Conservation (phyloP, 73 alveolate species). For the Durusdinium trenchii region DNA sequence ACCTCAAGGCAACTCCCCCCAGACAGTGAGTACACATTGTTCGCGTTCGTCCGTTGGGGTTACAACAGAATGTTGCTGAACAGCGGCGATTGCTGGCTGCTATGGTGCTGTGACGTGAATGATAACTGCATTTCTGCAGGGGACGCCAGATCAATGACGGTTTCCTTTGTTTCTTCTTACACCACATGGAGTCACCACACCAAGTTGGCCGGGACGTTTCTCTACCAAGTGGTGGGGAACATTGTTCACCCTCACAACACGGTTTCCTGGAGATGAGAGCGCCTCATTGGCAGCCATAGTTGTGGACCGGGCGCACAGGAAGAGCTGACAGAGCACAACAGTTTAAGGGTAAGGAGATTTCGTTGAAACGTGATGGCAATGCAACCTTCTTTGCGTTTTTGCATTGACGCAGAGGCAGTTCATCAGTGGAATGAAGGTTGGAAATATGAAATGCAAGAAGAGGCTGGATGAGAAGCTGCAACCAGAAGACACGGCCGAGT, state of each 20-base stretch:
- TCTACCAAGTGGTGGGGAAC: too few species aligned
- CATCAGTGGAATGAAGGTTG: neutral
- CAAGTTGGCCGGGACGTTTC: too few species aligned
- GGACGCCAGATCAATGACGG: too few species aligned
- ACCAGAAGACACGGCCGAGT: neutral
- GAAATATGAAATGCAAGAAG: neutral
- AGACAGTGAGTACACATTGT: too few species aligned
- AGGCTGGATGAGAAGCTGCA: neutral
- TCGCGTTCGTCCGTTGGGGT: neutral
- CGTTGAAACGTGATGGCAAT: too few species aligned
- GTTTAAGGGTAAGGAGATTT: too few species aligned
- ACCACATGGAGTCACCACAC: too few species aligned
- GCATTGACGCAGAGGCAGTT: neutral
- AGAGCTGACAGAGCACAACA: neutral
- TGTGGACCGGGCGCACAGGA: neutral
- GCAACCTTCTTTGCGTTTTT: too few species aligned
- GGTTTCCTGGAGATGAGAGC: neutral
- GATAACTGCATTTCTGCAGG: too few species aligned
- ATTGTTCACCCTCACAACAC: neutral
- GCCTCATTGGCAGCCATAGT: neutral
- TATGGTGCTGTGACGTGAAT: too few species aligned
- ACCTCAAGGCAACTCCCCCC: too few species aligned
- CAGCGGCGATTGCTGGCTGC: neutral
- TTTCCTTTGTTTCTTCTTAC: too few species aligned
- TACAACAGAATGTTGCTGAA: neutral